Evolutionary conservation across 768 basidiomycete genomes (phyloP).

Genomic region (Phlegmacium glaucopus): DNA sequence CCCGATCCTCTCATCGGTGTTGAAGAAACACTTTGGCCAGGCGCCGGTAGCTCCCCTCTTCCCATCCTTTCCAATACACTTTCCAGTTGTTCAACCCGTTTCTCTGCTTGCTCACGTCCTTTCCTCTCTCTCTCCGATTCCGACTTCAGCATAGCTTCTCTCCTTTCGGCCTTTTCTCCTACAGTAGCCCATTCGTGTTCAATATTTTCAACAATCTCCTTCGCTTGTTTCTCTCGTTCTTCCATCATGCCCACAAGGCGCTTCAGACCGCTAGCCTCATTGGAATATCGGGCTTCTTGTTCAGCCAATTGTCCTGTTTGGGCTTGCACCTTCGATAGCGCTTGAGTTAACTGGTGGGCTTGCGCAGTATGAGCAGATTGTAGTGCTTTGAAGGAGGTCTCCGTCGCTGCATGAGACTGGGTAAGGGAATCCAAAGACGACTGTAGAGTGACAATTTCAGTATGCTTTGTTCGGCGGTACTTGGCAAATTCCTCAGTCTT

Average conservation of each 20-base stretch:
- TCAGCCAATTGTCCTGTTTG: slow-evolving; percentile 78
- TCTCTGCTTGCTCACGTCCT: slow-evolving; percentile 69
- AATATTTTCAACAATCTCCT: slow-evolving; percentile 75
- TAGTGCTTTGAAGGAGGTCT: slow-evolving; percentile 67
- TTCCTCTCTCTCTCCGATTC: slow-evolving; percentile 71
- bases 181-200: slow-evolving; percentile 81
- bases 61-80: slow-evolving; percentile 69
- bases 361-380: slow-evolving; percentile 72
- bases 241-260: slow-evolving; percentile 84
- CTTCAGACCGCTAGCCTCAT: slow-evolving; percentile 70
- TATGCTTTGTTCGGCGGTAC: slow-evolving; percentile 78
- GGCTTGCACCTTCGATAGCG: slow-evolving; percentile 70
- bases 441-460: slow-evolving; percentile 74
- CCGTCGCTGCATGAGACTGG: slow-evolving; percentile 62
- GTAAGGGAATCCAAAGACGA: slow-evolving; percentile 70
- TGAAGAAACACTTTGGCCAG: slow-evolving; percentile 43
- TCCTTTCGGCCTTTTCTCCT: slow-evolving; percentile 62
- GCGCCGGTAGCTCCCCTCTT: slow-evolving; percentile 65
- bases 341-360: slow-evolving; percentile 71
- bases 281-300: slow-evolving; percentile 78
- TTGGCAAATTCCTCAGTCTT: slow-evolving; percentile 83
- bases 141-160: slow-evolving; percentile 63
- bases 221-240: slow-evolving; percentile 81
- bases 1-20: slow-evolving; percentile 45
- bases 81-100: slow-evolving; percentile 67